Evolutionary conservation across 441 rosid species (phyloP), one percentile per base, ranked within the genome.

Genomic region (Euphorbia celastroides): DNA sequence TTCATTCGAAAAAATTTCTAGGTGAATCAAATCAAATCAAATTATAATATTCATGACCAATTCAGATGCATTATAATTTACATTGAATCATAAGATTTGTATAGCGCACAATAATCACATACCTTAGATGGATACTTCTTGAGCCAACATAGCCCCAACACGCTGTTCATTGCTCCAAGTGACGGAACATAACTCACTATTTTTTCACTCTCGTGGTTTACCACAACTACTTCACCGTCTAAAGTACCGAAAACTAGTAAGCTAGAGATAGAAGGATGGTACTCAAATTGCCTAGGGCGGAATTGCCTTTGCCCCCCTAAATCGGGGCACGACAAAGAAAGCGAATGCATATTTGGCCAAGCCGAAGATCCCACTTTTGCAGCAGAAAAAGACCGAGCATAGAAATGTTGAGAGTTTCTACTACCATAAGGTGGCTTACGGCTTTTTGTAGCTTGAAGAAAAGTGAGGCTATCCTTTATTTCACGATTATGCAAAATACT

Each of bases 141-240:
- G 75, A 93, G 95, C 99, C 97, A 93, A 75, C 95, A 93, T 70
- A 93, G 92, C 52, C 99, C 99, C 83, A 91, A 77, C 54, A 93
- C 86, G 55, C 91, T 91, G 73, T 86, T 89, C 83, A 77, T 82
- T 60, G 82, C 91, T 65, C 97, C 96, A 54, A 77, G 60, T 19
- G 93, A 91, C 48, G 96, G 86, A 20, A 91, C 80, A 75, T 82
- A 83, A 67, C 91, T 72, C 48, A 85, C 88, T 67, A 88, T 70
- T 76, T 88, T 88, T 70, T 79, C 88, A 63, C 73, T 89, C 79
- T 91, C 97, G 50, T 91, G 95, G 83, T 93, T 93, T 67, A 93
- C 74, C 60, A 89, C 90, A 65, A 91, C 84, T 23, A 93, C 86
- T 79, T 91, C 97, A 31, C 99, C 99, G 62, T 93, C 97, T 70